Base-by-base conservation (phyloP, 352 stramenopile species). In the Globisporangium recalcitrans region DNA sequence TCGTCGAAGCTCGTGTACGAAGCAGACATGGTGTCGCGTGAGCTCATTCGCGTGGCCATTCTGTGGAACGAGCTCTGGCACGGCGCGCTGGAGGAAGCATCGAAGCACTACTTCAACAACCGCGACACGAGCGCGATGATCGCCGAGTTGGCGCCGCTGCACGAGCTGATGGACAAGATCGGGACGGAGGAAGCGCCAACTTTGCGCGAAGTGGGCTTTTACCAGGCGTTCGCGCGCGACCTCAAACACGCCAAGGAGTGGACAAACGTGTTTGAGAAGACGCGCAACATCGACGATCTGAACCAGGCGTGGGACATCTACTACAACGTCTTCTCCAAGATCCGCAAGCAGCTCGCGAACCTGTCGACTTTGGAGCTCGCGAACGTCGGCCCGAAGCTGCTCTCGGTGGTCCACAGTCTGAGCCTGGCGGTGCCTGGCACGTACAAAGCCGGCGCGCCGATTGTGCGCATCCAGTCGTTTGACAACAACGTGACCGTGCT, bases 11-110 rank as follows among this genome's bases (percentile, higher is more conserved):
- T 99, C 42, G 97, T 99, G 36, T 95, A 99, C 62, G 97, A 99
- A 75, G 96, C 97, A 22, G 82, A 97, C 14, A 95, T 99, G 79
- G 89, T 97, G 8, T 93, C 81, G 8, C 90, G 91, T 9, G 98
- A 99, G 70, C 86, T 99, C 24, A 99, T 99, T 67, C 92, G 97
- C 52, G 97, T 99, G 19, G 97, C 98, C 46, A 99, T 99, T 58
- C 73, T 99, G 4, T 99, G 97, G 97, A 93, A 99, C 64, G 98
- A 99, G 72, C 81, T 98, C 27, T 99, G 98, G 98, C 95, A 99
- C 62, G 97, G 91, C 4, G 83, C 82, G 16, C 82, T 99, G 3
- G 98, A 99, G 72, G 96, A 99, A 71, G 98, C 98, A 0, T 98
- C 91, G 2, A 90, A 97, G 40, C 82, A 99, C 49, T 97, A 99